Conservation (phyloP, 441 rosid genomes). For the Brassica hybrid region DNA sequence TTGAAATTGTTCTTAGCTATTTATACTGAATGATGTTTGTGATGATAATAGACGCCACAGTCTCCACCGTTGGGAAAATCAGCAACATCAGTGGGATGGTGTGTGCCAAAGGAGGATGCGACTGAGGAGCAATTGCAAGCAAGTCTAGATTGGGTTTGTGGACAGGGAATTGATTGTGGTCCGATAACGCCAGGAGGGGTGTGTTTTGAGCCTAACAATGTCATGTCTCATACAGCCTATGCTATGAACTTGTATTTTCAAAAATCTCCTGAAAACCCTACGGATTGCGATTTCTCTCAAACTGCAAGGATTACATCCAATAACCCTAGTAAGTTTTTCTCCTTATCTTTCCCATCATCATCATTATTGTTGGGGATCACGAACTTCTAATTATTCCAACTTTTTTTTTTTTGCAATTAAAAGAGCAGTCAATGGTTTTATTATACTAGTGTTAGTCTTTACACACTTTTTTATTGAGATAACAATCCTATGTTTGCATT, state of each 20-base stretch:
- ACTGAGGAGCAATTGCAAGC: conserved; percentile 65
- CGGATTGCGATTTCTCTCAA: no score
- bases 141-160: conserved; percentile 69
- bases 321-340: conserved; percentile 66
- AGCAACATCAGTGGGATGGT: conserved; percentile 49
- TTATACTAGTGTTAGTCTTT: neutral
- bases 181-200: conserved; percentile 70
- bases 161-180: conserved; percentile 59
- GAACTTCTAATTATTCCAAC: neutral
- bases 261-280: conserved; percentile 44
- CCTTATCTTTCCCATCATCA: neutral
- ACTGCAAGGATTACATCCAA: conserved; percentile 58
- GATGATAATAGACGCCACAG: conserved; percentile 29
- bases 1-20: neutral
- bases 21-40: neutral
- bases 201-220: conserved; percentile 71
- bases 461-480: neutral
- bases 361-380: neutral
- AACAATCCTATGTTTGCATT: neutral
- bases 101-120: conserved; percentile 62
- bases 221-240: conserved; percentile 66
- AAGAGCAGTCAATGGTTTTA: neutral
- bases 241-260: conserved; percentile 81
- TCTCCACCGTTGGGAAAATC: conserved; percentile 27
- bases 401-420: neutral